phyloP scores from a whole-genome alignment of 2,329 filamentous ascomycete genomes.

The Beauveria sp. region DNA sequence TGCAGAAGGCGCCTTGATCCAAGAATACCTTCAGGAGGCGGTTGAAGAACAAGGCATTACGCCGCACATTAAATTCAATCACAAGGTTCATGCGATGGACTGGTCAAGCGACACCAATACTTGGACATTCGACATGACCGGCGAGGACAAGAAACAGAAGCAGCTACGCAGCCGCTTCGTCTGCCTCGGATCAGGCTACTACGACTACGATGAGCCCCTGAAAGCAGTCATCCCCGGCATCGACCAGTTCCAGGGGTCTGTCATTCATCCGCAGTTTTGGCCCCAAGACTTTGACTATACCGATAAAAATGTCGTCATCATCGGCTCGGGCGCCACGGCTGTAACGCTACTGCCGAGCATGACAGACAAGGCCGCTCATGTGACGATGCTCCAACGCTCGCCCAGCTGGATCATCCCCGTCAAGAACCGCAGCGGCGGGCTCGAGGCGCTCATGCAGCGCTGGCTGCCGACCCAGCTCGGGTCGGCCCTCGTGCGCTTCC shows the following conservation, averaged over 20 bases:
- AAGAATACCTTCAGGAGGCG: conserved; percentile 45
- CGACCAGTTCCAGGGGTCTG: conserved; percentile 27
- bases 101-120: conserved; percentile 14
- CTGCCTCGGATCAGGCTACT: conserved; percentile 55
- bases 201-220: conserved; percentile 56
- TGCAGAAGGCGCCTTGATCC: conserved; percentile 44
- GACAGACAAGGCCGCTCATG: conserved; percentile 46
- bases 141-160: conserved; percentile 18
- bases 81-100: conserved; percentile 38
- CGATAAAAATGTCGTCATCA: conserved; percentile 56
- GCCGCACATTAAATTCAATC: conserved; percentile 46
- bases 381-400: conserved; percentile 64
- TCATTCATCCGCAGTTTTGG: conserved; percentile 70
- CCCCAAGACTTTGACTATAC: conserved; percentile 58
- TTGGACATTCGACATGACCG: neutral
- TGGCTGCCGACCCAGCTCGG: conserved; percentile 37
- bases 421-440: conserved; percentile 26
- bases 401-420: conserved; percentile 50
- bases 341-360: conserved; percentile 58
- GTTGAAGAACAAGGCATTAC: conserved; percentile 41
- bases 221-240: conserved; percentile 39
- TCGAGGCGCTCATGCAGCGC: conserved; percentile 22
- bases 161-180: conserved; percentile 38
- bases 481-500: conserved; percentile 39
- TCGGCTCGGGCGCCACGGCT: conserved; percentile 62